These are phyloP conservation scores for Leccinellum luteum DNA, from an alignment of 768 basidiomycete genomes.

Conservation along the genomic window DNA sequence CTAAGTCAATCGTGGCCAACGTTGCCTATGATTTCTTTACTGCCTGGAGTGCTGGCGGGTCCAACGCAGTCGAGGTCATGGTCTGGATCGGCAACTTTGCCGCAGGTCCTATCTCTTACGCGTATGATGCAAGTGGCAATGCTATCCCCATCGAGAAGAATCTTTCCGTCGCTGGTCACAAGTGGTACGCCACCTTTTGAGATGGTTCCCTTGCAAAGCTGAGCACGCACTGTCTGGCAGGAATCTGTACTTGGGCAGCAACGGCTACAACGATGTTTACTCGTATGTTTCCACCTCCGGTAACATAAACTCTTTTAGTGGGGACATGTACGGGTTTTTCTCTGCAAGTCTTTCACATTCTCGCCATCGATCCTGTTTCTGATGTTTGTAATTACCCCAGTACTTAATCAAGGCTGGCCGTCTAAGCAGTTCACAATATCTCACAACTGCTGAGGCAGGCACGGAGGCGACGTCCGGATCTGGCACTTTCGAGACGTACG, in stretches of 20 bases:
- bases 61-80: slow-evolving; percentile 52
- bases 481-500: slow-evolving; percentile 54
- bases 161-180: slow-evolving; percentile 46
- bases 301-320: slow-evolving; percentile 47
- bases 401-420: slow-evolving; percentile 48
- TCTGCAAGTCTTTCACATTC: slow-evolving; percentile 30
- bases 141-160: slow-evolving; percentile 42
- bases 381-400: slow-evolving; percentile 30
- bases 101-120: slow-evolving; percentile 54
- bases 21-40: slow-evolving; percentile 69
- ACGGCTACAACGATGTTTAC: slow-evolving; percentile 51
- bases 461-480: slow-evolving; percentile 61
- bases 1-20: slow-evolving; percentile 45
- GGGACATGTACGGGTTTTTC: slow-evolving; percentile 53
- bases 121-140: slow-evolving; percentile 44
- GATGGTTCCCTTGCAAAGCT: not conserved
- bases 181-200: slow-evolving; percentile 38
- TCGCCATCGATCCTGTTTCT: not conserved
- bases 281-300: slow-evolving; percentile 44
- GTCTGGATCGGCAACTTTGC: slow-evolving; percentile 62
- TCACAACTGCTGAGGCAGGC: slow-evolving; percentile 59
- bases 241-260: slow-evolving; percentile 55
- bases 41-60: slow-evolving; percentile 45
- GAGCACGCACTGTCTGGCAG: slow-evolving; percentile 26
- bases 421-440: slow-evolving; percentile 51